Percentiles rank a stretch among this genome's conserved stretches.
These are phyloP conservation scores for Botryotinia narcissicola DNA, from an alignment of 2,329 filamentous ascomycete genomes.

Conservation along the genomic window DNA sequence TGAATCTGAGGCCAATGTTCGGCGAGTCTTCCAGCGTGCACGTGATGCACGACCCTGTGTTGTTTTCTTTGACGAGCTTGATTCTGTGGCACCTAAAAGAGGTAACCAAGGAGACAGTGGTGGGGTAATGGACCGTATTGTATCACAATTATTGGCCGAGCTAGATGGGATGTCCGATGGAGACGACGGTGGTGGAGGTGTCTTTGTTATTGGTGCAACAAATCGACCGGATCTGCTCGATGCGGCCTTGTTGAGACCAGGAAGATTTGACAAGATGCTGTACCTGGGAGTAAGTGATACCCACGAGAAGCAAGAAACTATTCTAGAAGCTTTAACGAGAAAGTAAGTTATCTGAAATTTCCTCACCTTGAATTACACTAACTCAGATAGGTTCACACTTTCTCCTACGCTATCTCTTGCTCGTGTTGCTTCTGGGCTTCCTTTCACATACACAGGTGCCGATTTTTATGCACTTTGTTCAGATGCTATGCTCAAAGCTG, in stretches of 20 bases:
- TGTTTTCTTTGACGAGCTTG: constrained; percentile 91
- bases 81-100: constrained; percentile 91
- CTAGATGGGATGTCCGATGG: constrained; percentile 97
- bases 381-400: constrained; percentile 72
- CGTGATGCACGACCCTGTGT: constrained; percentile 83
- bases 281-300: constrained; percentile 96
- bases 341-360: constrained; percentile 61
- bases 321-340: constrained; percentile 87
- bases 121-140: constrained; percentile 97
- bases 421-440: constrained; percentile 71
- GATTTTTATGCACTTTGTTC: constrained; percentile 97
- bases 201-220: constrained; percentile 95
- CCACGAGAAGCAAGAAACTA: constrained; percentile 92
- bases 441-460: constrained; percentile 95
- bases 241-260: constrained; percentile 82
- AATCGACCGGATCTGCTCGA: constrained; percentile 93
- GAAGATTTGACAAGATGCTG: constrained; percentile 97
- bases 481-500: constrained; percentile 97
- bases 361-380: constrained; percentile 23
- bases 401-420: constrained; percentile 74
- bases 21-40: constrained; percentile 83
- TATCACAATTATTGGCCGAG: constrained; percentile 90
- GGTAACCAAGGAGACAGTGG: constrained; percentile 97
- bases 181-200: constrained; percentile 74
- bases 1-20: constrained; percentile 88